phyloP scores from a whole-genome alignment of 495 filamentous ascomycete genomes.

The Lentithecium fluviatile region DNA sequence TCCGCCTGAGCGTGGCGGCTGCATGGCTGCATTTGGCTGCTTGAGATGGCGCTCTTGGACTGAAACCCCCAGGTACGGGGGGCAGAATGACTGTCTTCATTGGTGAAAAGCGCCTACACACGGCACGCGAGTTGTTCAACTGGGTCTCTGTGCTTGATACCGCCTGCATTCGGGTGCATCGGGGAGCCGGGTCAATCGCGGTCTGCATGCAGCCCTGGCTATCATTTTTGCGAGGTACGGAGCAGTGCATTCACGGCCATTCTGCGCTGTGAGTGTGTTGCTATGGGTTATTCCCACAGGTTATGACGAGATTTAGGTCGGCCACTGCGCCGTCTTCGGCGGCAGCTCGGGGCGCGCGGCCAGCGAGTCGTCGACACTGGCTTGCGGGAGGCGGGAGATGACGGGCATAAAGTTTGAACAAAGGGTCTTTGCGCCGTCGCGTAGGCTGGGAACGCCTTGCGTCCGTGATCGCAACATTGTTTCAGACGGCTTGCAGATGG shows the following conservation, averaged over 20 bases:
- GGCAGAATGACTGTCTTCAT: no score
- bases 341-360: slow-evolving; percentile 23
- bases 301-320: neutral
- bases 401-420: slow-evolving; percentile 32
- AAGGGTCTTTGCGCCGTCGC: slow-evolving; percentile 14
- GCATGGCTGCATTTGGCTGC: no score
- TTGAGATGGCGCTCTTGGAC: neutral
- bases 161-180: slow-evolving; percentile 4
- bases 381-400: slow-evolving; percentile 35
- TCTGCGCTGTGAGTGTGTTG: neutral
- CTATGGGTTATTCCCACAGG: neutral
- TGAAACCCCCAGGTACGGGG: neutral
- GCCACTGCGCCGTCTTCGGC: no score
- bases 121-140: slow-evolving; percentile 18
- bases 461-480: slow-evolving; percentile 5
- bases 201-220: slow-evolving; percentile 11
- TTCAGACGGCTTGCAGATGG: neutral
- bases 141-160: neutral
- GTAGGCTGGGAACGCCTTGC: slow-evolving; percentile 13
- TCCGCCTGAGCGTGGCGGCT: no score
- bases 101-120: no score
- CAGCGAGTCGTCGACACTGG: neutral
- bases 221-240: neutral
- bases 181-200: slow-evolving; percentile 14
- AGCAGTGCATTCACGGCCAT: neutral